Conservation (phyloP, 2,329 filamentous ascomycete species). For the Alternaria postmessia region DNA sequence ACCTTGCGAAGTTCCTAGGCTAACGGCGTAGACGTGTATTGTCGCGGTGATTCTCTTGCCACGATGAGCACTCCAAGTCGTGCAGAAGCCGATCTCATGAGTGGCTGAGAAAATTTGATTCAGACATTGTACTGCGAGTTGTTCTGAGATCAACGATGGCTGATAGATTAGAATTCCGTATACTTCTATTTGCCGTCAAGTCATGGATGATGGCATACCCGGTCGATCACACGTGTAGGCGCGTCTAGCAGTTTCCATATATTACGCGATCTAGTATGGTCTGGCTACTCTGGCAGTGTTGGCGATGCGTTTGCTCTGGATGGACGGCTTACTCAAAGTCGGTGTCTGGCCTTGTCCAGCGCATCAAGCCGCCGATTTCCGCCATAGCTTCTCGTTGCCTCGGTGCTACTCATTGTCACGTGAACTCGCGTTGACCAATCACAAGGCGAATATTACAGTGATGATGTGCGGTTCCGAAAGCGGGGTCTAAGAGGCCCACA, state of each 20-base stretch:
- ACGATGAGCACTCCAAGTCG: neutral
- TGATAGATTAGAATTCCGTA: neutral
- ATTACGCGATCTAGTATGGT: constrained; percentile 7
- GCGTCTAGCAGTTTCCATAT: constrained; percentile 3
- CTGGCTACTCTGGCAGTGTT: constrained; percentile 4
- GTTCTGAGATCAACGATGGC: neutral
- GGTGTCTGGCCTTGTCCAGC: constrained; percentile 14
- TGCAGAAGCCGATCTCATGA: neutral
- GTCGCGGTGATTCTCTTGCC: neutral
- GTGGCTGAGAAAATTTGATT: neutral
- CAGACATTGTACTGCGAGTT: neutral
- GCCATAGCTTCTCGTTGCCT: constrained; percentile 9
- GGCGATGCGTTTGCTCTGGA: constrained; percentile 3
- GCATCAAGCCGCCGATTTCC: constrained; percentile 14
- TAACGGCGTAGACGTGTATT: neutral
- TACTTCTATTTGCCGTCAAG: constrained; percentile 1
- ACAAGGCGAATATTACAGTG: constrained; percentile 8
- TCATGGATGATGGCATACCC: constrained; percentile 3
- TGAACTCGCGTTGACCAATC: constrained; percentile 26
- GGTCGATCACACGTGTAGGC: constrained; percentile 1
- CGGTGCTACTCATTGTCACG: constrained; percentile 15
- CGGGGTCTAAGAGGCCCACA: constrained; percentile 26
- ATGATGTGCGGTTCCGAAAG: constrained; percentile 24
- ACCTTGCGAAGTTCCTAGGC: neutral
- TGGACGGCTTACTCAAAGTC: constrained; percentile 14